Conservation (phyloP, 2,329 filamentous ascomycete species). For the Colletotrichum sp. region DNA sequence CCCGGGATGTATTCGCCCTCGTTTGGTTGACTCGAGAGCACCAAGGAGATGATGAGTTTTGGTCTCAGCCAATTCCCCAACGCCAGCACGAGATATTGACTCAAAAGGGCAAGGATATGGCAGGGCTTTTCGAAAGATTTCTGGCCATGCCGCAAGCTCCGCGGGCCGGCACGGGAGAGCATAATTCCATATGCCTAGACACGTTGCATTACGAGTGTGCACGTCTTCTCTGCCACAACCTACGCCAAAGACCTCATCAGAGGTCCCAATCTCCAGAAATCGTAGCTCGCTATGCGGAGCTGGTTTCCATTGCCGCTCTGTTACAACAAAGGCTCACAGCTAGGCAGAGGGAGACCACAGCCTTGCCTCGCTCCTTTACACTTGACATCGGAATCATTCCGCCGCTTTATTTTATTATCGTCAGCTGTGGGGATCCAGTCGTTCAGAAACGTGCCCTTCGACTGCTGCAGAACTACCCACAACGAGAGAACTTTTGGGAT, state of each 20-base stretch:
- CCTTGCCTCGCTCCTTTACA: conserved; percentile 3
- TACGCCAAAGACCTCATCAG: conserved; percentile 1
- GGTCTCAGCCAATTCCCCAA: conserved; percentile 15
- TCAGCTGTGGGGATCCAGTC: background rate
- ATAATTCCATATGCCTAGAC: conserved; percentile 13
- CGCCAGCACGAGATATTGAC: conserved; percentile 25
- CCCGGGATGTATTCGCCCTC: conserved; percentile 27
- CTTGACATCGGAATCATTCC: conserved; percentile 12
- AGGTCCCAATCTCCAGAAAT: background rate
- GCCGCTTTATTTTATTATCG: conserved; percentile 3
- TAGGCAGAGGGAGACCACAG: background rate
- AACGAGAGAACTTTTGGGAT: conserved; percentile 5
- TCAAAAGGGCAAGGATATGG: conserved; percentile 16
- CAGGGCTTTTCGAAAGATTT: conserved; percentile 17
- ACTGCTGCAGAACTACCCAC: background rate
- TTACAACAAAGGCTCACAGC: background rate
- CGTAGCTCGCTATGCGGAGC: background rate
- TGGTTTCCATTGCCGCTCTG: background rate
- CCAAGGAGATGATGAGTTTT: conserved; percentile 17
- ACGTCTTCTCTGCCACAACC: conserved; percentile 2
- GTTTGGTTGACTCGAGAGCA: conserved; percentile 21
- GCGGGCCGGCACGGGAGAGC: background rate
- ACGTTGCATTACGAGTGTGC: conserved; percentile 13
- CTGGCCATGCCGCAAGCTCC: conserved; percentile 2
- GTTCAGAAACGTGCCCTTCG: background rate